These are phyloP conservation scores for Jatropha curcas DNA, from an alignment of 345 rosid species.

Conservation along the genomic window DNA sequence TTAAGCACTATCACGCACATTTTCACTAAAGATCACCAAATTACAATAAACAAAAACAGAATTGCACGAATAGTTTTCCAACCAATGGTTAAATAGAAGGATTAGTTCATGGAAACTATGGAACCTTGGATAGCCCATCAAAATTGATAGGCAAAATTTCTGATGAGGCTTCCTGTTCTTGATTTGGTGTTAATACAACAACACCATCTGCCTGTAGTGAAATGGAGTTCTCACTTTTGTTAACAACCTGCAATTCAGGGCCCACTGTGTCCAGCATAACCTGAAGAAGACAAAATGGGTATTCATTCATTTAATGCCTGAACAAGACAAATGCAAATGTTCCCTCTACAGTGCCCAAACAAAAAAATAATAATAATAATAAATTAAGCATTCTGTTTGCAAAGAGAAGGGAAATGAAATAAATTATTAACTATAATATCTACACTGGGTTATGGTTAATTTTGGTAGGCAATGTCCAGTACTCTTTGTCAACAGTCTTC, in stretches of 20 bases:
- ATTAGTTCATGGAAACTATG: background rate
- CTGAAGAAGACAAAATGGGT: slow-evolving; percentile 32
- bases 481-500: no score
- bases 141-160: slow-evolving; percentile 90
- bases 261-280: slow-evolving; percentile 98
- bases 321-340: background rate
- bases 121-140: slow-evolving; percentile 79
- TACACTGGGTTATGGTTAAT: no score
- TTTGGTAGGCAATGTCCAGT: no score
- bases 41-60: background rate
- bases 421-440: no score
- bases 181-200: slow-evolving; percentile 78
- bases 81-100: background rate
- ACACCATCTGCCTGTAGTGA: slow-evolving; percentile 68
- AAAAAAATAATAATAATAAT: no score
- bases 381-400: no score
- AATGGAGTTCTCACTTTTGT: slow-evolving; percentile 69
- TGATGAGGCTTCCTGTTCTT: slow-evolving; percentile 77
- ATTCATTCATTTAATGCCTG: slow-evolving; percentile 40
- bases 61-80: background rate
- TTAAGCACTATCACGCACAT: background rate
- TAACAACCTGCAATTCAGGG: slow-evolving; percentile 87
- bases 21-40: background rate
- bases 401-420: no score
- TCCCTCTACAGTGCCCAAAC: no score